Evolutionary conservation across 495 filamentous ascomycete species (phyloP).

Genomic region (Melanomma pulvis-pyrius): DNA sequence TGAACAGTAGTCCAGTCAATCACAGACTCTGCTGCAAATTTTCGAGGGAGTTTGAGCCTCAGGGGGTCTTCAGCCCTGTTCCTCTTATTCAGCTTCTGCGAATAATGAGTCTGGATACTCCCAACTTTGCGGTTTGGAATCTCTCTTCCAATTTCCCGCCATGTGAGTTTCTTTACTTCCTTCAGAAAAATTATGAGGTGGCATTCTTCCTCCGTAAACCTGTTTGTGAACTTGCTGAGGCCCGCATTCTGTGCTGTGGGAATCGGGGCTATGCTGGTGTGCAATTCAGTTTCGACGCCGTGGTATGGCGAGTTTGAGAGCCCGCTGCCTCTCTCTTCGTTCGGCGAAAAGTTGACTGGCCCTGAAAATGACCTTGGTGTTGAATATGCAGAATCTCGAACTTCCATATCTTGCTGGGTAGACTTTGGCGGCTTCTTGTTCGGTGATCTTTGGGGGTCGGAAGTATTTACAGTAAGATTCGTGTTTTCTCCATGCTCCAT

Average conservation of each 20-base stretch:
- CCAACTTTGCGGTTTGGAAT: constrained; percentile 1
- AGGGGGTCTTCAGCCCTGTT: constrained; percentile 21
- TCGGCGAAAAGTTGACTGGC: neutral
- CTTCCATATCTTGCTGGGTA: neutral
- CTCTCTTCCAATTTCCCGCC: constrained; percentile 6
- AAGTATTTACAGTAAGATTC: neutral
- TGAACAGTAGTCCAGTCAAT: constrained; percentile 14
- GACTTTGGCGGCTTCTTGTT: neutral
- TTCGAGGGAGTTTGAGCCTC: neutral
- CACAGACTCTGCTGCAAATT: constrained; percentile 13
- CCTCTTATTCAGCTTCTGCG: constrained; percentile 20
- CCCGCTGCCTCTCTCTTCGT: neutral
- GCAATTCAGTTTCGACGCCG: neutral
- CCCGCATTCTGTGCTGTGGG: neutral
- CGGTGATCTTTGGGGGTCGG: neutral
- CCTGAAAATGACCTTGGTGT: neutral
- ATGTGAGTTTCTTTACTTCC: constrained; percentile 19
- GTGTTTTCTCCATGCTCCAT: neutral
- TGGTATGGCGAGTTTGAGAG: neutral
- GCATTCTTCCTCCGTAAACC: constrained; percentile 13
- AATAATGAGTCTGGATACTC: constrained; percentile 19
- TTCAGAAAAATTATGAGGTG: constrained; percentile 31
- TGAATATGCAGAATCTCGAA: neutral
- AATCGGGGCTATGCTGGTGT: neutral
- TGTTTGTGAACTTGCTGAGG: neutral